Percentiles rank a stretch among this genome's conserved stretches.
Evolutionary conservation across 2,329 filamentous ascomycete species (phyloP).

Genomic region (Trichoderma guizhouense): DNA sequence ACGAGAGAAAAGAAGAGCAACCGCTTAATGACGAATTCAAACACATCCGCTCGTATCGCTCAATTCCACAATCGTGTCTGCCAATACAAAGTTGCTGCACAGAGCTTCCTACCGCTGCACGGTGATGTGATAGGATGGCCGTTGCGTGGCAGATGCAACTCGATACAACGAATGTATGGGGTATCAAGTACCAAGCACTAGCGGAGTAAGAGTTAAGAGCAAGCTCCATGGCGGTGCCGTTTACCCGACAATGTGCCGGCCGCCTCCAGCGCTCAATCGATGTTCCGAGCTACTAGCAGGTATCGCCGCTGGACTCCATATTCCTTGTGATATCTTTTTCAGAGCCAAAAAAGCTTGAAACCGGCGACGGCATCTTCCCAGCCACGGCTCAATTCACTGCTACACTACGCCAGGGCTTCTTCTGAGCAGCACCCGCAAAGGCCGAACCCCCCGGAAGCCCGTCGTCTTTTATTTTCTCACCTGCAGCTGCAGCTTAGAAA

Average conservation of each 20-base stretch:
- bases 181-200: neutral
- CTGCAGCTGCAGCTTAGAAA: neutral
- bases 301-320: constrained; percentile 13
- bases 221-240: neutral
- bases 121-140: neutral
- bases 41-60: neutral
- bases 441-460: constrained; percentile 1
- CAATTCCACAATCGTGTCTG: neutral
- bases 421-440: neutral
- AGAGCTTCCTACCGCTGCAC: neutral
- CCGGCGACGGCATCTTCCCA: constrained; percentile 9
- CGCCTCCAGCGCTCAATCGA: constrained; percentile 20
- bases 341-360: neutral
- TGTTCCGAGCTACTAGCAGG: constrained; percentile 20
- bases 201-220: neutral
- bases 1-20: neutral
- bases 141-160: neutral
- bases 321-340: constrained; percentile 15
- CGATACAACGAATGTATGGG: neutral
- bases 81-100: neutral
- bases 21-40: too few relatives aligned
- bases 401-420: neutral
- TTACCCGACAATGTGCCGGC: constrained; percentile 26
- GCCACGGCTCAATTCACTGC: constrained; percentile 8
- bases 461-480: constrained; percentile 11